phyloP scores from a whole-genome alignment of 345 rosid species.

The Rhodamnia argentea region DNA sequence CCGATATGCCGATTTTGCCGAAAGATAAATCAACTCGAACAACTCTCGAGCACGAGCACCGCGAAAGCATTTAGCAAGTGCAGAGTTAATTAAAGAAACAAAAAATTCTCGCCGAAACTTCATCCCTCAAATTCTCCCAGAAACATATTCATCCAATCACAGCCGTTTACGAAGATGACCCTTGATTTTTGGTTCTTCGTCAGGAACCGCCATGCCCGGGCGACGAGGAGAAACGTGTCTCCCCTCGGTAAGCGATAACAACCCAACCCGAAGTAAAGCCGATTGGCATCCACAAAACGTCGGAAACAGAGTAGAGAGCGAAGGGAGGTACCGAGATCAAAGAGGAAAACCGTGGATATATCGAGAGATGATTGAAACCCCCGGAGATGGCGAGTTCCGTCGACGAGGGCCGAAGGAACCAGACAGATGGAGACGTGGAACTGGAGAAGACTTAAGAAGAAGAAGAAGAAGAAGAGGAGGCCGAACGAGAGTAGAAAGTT shows the following conservation, averaged over 20 bases:
- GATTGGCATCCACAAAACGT: not conserved
- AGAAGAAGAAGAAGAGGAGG: not conserved
- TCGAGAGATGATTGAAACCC: not conserved
- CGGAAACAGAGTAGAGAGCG: not conserved
- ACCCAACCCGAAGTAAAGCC: not conserved
- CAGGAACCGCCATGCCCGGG: not conserved
- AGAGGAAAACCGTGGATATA: not conserved
- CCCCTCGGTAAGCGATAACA: not conserved
- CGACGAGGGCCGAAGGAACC: not conserved
- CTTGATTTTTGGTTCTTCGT: not conserved
- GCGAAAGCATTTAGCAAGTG: too few relatives aligned
- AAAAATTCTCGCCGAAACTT: too few relatives aligned
- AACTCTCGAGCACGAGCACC: too few relatives aligned
- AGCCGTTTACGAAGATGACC: not conserved
- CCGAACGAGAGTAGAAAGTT: not conserved
- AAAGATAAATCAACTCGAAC: too few relatives aligned
- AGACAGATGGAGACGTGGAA: not conserved
- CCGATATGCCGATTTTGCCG: too few relatives aligned
- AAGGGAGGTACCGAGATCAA: not conserved
- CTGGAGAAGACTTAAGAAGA: not conserved
- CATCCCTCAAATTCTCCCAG: not conserved
- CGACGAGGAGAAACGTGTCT: not conserved
- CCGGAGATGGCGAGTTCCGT: not conserved
- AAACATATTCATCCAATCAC: not conserved
- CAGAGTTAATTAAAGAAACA: too few relatives aligned